These are phyloP conservation scores for Cyberlindnera lachancei DNA, from an alignment of 805 yeast genomes.

Conservation along the genomic window DNA sequence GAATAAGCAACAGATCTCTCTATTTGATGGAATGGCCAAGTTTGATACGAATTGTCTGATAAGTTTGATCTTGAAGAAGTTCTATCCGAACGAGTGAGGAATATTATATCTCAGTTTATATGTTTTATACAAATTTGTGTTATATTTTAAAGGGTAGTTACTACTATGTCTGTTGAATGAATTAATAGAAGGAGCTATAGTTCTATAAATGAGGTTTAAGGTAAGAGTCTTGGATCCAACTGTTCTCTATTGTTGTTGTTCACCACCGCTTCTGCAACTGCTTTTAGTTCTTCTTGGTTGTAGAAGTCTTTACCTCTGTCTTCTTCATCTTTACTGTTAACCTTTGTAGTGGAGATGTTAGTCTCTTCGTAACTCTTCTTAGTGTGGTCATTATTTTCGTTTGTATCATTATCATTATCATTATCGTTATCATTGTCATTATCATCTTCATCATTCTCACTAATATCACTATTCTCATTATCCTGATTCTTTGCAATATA, in stretches of 20 bases:
- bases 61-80: conserved; percentile 65
- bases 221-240: conserved; percentile 17
- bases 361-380: too few species aligned
- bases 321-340: conserved; percentile 5
- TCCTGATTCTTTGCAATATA: conserved; percentile 2
- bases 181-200: too few species aligned
- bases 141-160: not conserved
- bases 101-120: too few species aligned
- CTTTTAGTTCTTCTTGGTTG: conserved; percentile 18
- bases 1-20: conserved; percentile 39
- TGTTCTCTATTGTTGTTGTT: conserved; percentile 6
- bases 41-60: conserved; percentile 65
- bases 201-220: too few species aligned
- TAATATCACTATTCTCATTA: not conserved
- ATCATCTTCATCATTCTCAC: conserved; percentile 1
- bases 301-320: conserved; percentile 8
- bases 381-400: conserved; percentile 1
- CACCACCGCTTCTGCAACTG: conserved; percentile 23
- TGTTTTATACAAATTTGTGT: not conserved
- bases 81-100: conserved; percentile 37
- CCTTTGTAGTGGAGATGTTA: too few species aligned
- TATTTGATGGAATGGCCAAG: conserved; percentile 62
- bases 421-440: conserved; percentile 3
- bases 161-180: too few species aligned
- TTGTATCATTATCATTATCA: conserved; percentile 2